phyloP scores from a whole-genome alignment of 495 filamentous ascomycete species.

The Aspergillus affinis region DNA sequence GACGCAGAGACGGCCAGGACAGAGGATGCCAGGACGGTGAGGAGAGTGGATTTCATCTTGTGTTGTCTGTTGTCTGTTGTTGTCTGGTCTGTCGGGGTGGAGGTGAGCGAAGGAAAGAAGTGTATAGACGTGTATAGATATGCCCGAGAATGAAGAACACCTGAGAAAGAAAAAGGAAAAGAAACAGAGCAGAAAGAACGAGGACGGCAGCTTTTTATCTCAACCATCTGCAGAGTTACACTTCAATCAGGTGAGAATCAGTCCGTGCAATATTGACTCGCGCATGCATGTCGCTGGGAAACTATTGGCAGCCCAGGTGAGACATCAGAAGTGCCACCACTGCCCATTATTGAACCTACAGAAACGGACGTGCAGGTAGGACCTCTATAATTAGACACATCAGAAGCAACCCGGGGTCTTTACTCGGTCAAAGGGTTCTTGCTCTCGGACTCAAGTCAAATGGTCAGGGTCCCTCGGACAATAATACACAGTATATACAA shows the following conservation, averaged over 20 bases:
- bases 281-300: not conserved
- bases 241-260: no score
- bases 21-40: not conserved
- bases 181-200: not conserved
- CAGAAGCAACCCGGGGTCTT: not conserved
- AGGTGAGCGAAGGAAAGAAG: not conserved
- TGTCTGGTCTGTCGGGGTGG: not conserved
- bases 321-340: not conserved
- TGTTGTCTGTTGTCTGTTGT: not conserved
- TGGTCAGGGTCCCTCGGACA: conserved; percentile 12
- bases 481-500: conserved; percentile 17
- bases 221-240: no score
- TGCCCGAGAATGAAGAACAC: not conserved
- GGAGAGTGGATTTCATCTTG: not conserved
- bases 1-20: not conserved
- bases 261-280: not conserved
- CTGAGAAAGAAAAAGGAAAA: not conserved
- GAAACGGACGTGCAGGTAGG: not conserved
- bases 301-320: not conserved
- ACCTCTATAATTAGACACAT: not conserved
- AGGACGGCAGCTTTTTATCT: not conserved
- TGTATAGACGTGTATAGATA: not conserved
- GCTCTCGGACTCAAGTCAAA: not conserved
- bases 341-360: not conserved
- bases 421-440: not conserved